Evolutionary conservation across 2,329 filamentous ascomycete species (phyloP).

Genomic region (Epicoccum nigrum): DNA sequence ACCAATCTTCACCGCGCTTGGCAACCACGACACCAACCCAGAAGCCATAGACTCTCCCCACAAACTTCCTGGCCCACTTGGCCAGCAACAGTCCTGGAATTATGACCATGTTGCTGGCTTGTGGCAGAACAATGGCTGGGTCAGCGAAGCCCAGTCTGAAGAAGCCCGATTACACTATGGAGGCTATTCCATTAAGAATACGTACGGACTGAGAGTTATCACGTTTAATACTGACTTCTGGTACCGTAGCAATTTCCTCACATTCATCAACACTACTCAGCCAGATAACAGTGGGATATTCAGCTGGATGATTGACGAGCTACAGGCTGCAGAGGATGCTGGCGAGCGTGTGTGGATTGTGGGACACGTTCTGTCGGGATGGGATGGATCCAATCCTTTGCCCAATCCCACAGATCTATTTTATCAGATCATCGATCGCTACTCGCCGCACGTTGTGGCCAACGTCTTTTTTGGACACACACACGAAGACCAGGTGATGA

Average conservation of each 20-base stretch:
- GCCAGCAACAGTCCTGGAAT: conserved; percentile 9
- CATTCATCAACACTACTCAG: conserved; percentile 8
- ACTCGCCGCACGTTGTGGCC: conserved; percentile 4
- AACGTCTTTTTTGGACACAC: conserved; percentile 10
- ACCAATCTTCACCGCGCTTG: conserved; percentile 3
- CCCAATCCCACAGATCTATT: conserved; percentile 7
- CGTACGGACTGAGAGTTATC: conserved; percentile 2
- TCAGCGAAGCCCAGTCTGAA: conserved; percentile 2
- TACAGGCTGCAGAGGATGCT: conserved; percentile 5
- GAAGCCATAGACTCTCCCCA: conserved; percentile 8
- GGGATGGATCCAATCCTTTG: conserved; percentile 6
- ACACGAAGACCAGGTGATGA: conserved; percentile 7
- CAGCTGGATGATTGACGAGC: conserved; percentile 8
- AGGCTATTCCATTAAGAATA: conserved; percentile 6
- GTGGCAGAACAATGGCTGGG: conserved; percentile 8
- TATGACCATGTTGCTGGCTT: conserved; percentile 6
- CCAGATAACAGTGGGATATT: conserved; percentile 8
- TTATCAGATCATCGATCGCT: conserved; percentile 12
- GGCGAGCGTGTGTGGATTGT: conserved; percentile 9
- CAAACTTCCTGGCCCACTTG: conserved; percentile 5
- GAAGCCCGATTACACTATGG: conserved; percentile 9
- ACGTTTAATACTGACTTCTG: conserved; percentile 11
- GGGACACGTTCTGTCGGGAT: conserved; percentile 4
- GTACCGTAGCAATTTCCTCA: conserved; percentile 12
- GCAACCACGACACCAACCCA: conserved; percentile 7